Percentiles rank a stretch among this genome's conserved stretches.
phyloP scores from a whole-genome alignment of 148 eudicot species.

The Rhododendron simsii region DNA sequence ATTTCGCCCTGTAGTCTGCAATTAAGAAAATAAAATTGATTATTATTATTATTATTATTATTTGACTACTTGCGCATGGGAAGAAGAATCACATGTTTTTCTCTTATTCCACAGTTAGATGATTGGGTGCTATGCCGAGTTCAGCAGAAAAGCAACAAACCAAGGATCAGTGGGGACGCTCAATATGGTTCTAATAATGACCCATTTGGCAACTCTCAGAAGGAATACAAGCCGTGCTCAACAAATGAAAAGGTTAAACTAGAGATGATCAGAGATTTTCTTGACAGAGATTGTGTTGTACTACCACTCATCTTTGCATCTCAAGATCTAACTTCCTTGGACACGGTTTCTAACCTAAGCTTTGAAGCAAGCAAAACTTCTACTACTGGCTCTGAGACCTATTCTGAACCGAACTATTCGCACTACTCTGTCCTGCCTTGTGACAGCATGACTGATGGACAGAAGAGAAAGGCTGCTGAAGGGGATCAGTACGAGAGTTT shows the following conservation, averaged over 20 bases:
- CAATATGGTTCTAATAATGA: constrained; percentile 13
- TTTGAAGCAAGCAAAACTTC: constrained; percentile 7
- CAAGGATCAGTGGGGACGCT: constrained; percentile 29
- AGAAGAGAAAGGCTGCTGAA: constrained; percentile 6
- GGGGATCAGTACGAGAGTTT: background rate
- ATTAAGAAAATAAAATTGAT: background rate
- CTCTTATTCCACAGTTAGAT: constrained; percentile 28
- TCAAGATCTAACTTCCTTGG: constrained; percentile 11
- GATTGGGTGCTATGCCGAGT: constrained; percentile 49
- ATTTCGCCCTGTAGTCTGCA: background rate
- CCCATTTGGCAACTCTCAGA: constrained; percentile 8
- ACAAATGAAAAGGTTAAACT: background rate
- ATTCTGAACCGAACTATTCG: background rate
- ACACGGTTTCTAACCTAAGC: constrained; percentile 1
- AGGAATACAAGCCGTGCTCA: constrained; percentile 25
- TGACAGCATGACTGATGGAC: background rate
- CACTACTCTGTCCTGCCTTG: background rate
- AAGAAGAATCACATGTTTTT: background rate
- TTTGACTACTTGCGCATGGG: background rate
- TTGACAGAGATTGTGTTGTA: constrained; percentile 14
- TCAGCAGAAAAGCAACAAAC: constrained; percentile 42
- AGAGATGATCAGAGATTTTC: constrained; percentile 1
- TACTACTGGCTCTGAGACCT: constrained; percentile 2
- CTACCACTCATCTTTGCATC: constrained; percentile 12
- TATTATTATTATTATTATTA: background rate